phyloP scores from a whole-genome alignment of 805 yeast genomes.

The Wickerhamiella azyma region DNA sequence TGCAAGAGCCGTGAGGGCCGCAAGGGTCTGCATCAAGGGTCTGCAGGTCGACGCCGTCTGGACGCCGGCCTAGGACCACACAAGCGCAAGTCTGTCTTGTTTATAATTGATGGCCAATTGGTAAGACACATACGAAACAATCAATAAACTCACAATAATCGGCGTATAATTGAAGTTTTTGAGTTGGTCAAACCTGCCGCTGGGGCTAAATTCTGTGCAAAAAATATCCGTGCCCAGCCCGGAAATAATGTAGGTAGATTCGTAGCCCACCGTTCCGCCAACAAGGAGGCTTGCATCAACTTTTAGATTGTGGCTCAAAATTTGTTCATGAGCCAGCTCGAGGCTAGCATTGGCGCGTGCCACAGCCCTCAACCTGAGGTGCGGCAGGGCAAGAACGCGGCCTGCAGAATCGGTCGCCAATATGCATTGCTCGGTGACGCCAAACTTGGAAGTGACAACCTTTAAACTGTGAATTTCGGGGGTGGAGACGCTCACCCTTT shows the following conservation, averaged over 20 bases:
- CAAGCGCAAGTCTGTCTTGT: neutral
- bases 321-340: neutral
- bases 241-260: neutral
- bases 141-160: neutral
- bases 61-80: neutral
- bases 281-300: neutral
- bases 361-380: neutral
- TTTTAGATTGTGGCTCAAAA: neutral
- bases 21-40: no score
- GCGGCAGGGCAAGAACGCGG: neutral
- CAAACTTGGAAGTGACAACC: neutral
- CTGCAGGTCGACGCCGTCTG: neutral
- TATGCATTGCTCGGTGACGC: neutral
- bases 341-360: neutral
- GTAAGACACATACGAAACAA: constrained; percentile 1
- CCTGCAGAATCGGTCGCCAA: neutral
- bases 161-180: neutral
- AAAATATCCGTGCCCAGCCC: constrained; percentile 3
- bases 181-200: constrained; percentile 3
- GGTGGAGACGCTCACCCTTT: neutral
- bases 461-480: neutral
- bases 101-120: neutral
- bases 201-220: neutral
- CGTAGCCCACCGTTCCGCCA: neutral
- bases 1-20: no score